Evolutionary conservation across 2,329 filamentous ascomycete genomes (phyloP).

Genomic region (Xylariaceae sp.): DNA sequence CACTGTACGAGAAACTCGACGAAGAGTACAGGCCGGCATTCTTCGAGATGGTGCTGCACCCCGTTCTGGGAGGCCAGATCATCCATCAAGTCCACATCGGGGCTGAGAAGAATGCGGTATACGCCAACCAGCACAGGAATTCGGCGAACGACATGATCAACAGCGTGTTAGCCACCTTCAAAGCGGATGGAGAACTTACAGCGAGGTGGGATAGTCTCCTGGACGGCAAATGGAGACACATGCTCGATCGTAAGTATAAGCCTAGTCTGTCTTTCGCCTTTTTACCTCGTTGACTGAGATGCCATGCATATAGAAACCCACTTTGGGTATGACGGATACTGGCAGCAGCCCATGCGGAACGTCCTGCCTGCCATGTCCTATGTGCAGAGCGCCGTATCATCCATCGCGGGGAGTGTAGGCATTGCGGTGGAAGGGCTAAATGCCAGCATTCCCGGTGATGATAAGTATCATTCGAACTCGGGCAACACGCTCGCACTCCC

Average conservation of each 20-base stretch:
- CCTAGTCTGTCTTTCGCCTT: no score
- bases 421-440: constrained; percentile 61
- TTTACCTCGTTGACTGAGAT: no score
- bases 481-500: constrained; percentile 49
- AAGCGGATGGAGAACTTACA: constrained; percentile 52
- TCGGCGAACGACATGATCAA: constrained; percentile 47
- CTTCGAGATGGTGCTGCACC: constrained; percentile 57
- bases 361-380: constrained; percentile 56
- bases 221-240: constrained; percentile 57
- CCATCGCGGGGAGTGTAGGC: constrained; percentile 57
- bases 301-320: constrained; percentile 44
- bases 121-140: constrained; percentile 46
- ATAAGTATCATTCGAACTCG: constrained; percentile 53
- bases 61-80: constrained; percentile 50
- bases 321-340: constrained; percentile 48
- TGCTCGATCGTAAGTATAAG: constrained; percentile 53
- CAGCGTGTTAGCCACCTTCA: constrained; percentile 47
- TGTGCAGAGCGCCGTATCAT: constrained; percentile 52
- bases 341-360: constrained; percentile 71
- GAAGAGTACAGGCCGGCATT: constrained; percentile 49
- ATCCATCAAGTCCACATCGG: constrained; percentile 48
- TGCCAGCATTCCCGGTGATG: constrained; percentile 62
- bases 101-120: constrained; percentile 44
- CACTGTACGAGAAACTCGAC: constrained; percentile 49
- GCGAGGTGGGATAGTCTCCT: constrained; percentile 52